Percentiles rank a stretch among this genome's conserved stretches.
Conservation (phyloP, 208 protist species). For the Angomonas deanei region DNA sequence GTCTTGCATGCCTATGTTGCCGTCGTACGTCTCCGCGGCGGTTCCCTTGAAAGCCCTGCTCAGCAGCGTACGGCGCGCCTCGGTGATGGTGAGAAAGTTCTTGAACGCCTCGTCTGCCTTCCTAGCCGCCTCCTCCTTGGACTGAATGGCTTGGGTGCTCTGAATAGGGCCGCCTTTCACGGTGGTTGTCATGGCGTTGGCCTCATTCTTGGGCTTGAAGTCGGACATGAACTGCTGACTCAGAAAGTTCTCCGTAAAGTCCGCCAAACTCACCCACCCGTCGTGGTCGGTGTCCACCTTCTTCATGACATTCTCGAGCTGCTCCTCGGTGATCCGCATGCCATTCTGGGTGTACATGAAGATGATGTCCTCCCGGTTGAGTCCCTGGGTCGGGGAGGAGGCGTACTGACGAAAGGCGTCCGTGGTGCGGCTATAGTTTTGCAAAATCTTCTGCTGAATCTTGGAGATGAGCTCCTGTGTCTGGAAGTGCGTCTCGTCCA, state of each 20-base stretch:
- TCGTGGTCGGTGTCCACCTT: slow-evolving; percentile 69
- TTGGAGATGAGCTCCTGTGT: slow-evolving; percentile 57
- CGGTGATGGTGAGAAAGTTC: slow-evolving; percentile 63
- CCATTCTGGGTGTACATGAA: slow-evolving; percentile 56
- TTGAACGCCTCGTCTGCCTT: slow-evolving; percentile 55
- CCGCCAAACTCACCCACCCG: slow-evolving; percentile 68
- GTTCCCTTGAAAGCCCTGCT: slow-evolving; percentile 55
- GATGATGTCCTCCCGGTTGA: slow-evolving; percentile 50
- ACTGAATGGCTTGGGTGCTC: slow-evolving; percentile 31
- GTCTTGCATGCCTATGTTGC: slow-evolving; percentile 68
- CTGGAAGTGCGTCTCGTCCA: slow-evolving; percentile 69
- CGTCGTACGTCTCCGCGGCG: slow-evolving; percentile 63
- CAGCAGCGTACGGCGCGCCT: slow-evolving; percentile 72
- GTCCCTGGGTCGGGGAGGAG: slow-evolving; percentile 43
- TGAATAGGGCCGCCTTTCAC: slow-evolving; percentile 36
- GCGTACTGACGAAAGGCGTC: slow-evolving; percentile 81
- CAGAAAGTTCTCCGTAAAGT: slow-evolving; percentile 79
- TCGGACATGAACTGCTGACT: slow-evolving; percentile 75
- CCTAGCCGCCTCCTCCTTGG: slow-evolving; percentile 21
- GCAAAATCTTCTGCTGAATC: slow-evolving; percentile 48
- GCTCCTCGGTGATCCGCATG: slow-evolving; percentile 25
- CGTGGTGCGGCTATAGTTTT: slow-evolving; percentile 57
- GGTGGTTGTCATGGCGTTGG: slow-evolving; percentile 35
- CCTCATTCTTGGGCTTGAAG: slow-evolving; percentile 45
- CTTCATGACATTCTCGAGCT: slow-evolving; percentile 58